Percentiles rank a stretch among this genome's conserved stretches.
phyloP scores from a whole-genome alignment of 2,329 filamentous ascomycete species.

The Acrocalymma vagum region DNA sequence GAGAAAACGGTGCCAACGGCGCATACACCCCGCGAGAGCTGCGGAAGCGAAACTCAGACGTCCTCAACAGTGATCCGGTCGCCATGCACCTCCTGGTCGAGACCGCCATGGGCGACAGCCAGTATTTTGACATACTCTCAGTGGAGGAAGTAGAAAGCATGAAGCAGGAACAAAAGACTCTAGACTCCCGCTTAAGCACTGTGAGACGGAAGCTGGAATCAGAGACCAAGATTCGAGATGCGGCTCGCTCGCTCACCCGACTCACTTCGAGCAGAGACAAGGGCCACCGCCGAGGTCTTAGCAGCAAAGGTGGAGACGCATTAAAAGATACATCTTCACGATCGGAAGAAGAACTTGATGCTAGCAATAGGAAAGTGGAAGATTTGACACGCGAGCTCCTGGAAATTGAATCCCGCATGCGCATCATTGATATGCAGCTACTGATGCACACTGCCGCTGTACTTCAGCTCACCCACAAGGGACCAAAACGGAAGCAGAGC shows the following conservation, averaged over 20 bases:
- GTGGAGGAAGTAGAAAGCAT: conserved; percentile 90
- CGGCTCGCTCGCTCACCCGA: conserved; percentile 83
- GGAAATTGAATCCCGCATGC: conserved; percentile 77
- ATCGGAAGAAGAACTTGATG: conserved; percentile 77
- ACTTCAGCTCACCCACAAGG: conserved; percentile 86
- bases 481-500: conserved; percentile 63
- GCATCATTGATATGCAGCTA: conserved; percentile 77
- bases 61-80: conserved; percentile 64
- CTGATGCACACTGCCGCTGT: conserved; percentile 93
- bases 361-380: conserved; percentile 83
- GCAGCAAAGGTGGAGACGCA: conserved; percentile 58
- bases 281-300: conserved; percentile 59
- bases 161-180: conserved; percentile 82
- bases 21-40: conserved; percentile 37
- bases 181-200: conserved; percentile 81
- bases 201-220: conserved; percentile 84
- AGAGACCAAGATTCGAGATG: conserved; percentile 94
- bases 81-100: conserved; percentile 92
- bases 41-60: conserved; percentile 38
- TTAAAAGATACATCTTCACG: conserved; percentile 53
- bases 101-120: conserved; percentile 90
- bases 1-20: conserved; percentile 35
- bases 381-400: conserved; percentile 83
- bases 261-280: conserved; percentile 71
- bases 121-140: conserved; percentile 82